These are phyloP conservation scores for Zea luxurians DNA, from an alignment of 176 grass and related monocot genomes.

Conservation along the genomic window DNA sequence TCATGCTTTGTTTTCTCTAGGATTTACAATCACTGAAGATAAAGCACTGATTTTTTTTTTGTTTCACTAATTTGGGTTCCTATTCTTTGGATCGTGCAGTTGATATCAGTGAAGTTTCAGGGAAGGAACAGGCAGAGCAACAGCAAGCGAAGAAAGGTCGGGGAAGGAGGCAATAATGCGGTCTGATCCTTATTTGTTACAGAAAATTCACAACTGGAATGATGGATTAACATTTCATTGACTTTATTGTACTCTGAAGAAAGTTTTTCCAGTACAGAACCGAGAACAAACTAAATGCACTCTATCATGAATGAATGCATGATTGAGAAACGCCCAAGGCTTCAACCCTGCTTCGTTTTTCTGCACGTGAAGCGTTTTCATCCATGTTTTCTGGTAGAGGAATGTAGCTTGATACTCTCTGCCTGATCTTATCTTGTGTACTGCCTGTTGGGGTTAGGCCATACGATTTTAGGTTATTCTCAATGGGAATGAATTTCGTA, in stretches of 20 bases:
- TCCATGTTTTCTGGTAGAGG: too few species aligned
- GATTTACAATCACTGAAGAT: neutral
- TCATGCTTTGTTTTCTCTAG: neutral
- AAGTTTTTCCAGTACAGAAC: slow-evolving; percentile 26
- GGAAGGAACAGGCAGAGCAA: slow-evolving; percentile 87
- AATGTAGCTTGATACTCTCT: too few species aligned
- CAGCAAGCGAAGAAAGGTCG: slow-evolving; percentile 86
- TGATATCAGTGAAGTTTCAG: slow-evolving; percentile 83
- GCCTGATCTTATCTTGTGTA: too few species aligned
- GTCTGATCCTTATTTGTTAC: neutral
- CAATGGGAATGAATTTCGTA: too few species aligned
- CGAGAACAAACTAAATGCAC: neutral
- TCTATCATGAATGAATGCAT: slow-evolving; percentile 14
- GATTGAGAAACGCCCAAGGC: neutral
- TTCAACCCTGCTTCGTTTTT: neutral
- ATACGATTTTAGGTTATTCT: too few species aligned
- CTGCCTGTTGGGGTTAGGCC: too few species aligned
- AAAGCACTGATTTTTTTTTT: neutral
- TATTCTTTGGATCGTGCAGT: slow-evolving; percentile 41
- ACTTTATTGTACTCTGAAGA: slow-evolving; percentile 24
- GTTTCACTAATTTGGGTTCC: slow-evolving; percentile 8
- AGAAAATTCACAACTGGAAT: neutral
- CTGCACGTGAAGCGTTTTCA: too few species aligned
- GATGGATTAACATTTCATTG: slow-evolving; percentile 27
- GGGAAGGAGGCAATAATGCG: slow-evolving; percentile 70